Evolutionary conservation across 768 basidiomycete genomes (phyloP).

Genomic region (Royoungia palumana): DNA sequence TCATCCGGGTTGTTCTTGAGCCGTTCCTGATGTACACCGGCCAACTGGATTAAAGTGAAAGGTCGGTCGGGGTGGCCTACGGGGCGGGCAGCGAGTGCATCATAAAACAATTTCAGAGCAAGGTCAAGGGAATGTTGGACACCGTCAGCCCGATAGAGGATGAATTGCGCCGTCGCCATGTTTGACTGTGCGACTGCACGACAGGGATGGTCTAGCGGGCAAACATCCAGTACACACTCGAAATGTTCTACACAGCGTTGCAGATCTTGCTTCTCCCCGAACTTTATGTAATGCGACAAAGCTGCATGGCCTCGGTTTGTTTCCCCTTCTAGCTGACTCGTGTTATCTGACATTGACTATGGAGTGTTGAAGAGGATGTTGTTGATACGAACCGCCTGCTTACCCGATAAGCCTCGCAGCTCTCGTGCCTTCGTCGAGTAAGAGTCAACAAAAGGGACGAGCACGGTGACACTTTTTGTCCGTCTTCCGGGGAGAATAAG

Average conservation of each 20-base stretch:
- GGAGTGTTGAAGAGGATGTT: background rate
- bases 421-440: too few relatives aligned
- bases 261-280: background rate
- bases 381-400: background rate
- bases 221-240: background rate
- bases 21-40: background rate
- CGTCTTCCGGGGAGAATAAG: too few relatives aligned
- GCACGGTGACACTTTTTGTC: too few relatives aligned
- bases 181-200: slow-evolving; percentile 2
- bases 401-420: background rate
- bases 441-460: too few relatives aligned
- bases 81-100: background rate
- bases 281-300: background rate
- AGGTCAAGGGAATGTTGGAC: background rate
- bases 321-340: background rate
- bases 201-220: slow-evolving; percentile 2
- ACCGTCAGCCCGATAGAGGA: background rate
- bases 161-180: background rate
- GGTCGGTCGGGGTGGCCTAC: slow-evolving; percentile 4
- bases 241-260: background rate
- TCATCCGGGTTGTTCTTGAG: background rate
- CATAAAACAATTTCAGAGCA: background rate
- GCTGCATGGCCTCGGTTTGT: background rate
- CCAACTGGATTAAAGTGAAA: background rate
- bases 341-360: background rate